Evolutionary conservation across 805 yeast genomes (phyloP).

Genomic region (Cyberlindnera xishuangbannaensis): DNA sequence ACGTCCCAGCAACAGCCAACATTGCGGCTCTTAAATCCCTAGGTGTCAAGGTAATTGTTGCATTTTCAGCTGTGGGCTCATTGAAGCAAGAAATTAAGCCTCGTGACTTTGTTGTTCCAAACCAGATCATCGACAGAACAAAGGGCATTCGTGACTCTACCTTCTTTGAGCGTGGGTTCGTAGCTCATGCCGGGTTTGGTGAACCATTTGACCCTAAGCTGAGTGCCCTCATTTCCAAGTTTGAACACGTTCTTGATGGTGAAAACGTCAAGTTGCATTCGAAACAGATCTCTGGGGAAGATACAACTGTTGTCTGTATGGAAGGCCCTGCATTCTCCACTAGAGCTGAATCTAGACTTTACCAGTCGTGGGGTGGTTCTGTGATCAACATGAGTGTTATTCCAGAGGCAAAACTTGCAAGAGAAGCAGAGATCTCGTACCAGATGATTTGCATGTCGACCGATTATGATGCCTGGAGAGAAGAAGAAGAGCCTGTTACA

Average conservation of each 20-base stretch:
- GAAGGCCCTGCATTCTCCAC: constrained; percentile 99
- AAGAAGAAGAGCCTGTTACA: constrained; percentile 90
- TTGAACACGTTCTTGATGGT: constrained; percentile 47
- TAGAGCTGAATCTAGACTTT: constrained; percentile 89
- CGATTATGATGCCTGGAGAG: constrained; percentile 98
- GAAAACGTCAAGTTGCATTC: constrained; percentile 55
- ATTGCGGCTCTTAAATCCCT: constrained; percentile 89
- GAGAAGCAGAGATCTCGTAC: constrained; percentile 94
- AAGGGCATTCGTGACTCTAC: constrained; percentile 90
- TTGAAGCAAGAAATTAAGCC: constrained; percentile 85
- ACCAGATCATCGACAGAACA: constrained; percentile 94
- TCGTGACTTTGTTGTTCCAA: constrained; percentile 94
- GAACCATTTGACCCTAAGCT: constrained; percentile 87
- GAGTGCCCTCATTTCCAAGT: constrained; percentile 57
- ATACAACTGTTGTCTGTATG: constrained; percentile 89
- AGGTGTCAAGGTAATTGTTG: constrained; percentile 83
- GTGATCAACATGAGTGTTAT: constrained; percentile 95
- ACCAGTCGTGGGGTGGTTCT: constrained; percentile 84
- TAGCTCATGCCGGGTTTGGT: constrained; percentile 96
- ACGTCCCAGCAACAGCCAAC: constrained; percentile 90
- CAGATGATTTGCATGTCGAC: constrained; percentile 99
- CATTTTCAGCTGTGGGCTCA: constrained; percentile 96
- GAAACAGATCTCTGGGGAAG: constrained; percentile 59
- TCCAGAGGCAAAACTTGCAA: constrained; percentile 96
- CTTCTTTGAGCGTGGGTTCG: constrained; percentile 81